Evolutionary conservation across 805 yeast genomes (phyloP), one percentile per base, ranked within the genome.

Genomic region (Myxozyma melibiosi): DNA sequence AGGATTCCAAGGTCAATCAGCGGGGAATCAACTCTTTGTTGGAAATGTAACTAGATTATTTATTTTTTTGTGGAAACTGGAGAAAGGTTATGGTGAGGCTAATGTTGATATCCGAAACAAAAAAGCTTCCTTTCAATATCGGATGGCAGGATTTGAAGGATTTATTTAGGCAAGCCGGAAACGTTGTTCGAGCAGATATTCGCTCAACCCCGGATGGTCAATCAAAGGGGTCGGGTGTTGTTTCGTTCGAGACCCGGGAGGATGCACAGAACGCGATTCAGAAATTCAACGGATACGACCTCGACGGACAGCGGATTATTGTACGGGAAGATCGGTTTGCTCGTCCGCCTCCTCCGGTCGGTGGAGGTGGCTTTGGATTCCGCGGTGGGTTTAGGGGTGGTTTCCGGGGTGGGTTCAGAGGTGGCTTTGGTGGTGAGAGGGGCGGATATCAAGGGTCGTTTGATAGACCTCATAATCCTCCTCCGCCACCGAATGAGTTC

Each of bases 131-230:
- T 18, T 90, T 79, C 74, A 80, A 86, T n/a, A 76, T 82, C 40
- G 83, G 81, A 63, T 88, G 96, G 96, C 90, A 86, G 70, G 87
- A 86, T 46, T 77, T 91, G 65, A 88, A 90, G 70, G 96, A 90
- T 68, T 74, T 90, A 67, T 88, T 91, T 80, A 80, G 87, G 65
- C 80, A 78, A 45, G 84, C 81, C 58, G 97, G 97, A 30, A 80
- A 76, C 50, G 88, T 91, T n/a, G 76, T 80, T 22, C 83, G 94
- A 53, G 96, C 96, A 1, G 96, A 90, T 69, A 84, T 91, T 20
- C 81, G 82, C 69, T 70, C 76, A 48, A 86, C 83, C 65, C 77
- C 74, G 39, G 77, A 80, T 64, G 95, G 96, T 25, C 83, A 86
- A 66, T 88, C 96, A 5, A 82, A 85, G 71, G 97, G 97, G 2